Conservation (phyloP, 768 basidiomycete species). For the Erythrobasidium yunnanense region DNA sequence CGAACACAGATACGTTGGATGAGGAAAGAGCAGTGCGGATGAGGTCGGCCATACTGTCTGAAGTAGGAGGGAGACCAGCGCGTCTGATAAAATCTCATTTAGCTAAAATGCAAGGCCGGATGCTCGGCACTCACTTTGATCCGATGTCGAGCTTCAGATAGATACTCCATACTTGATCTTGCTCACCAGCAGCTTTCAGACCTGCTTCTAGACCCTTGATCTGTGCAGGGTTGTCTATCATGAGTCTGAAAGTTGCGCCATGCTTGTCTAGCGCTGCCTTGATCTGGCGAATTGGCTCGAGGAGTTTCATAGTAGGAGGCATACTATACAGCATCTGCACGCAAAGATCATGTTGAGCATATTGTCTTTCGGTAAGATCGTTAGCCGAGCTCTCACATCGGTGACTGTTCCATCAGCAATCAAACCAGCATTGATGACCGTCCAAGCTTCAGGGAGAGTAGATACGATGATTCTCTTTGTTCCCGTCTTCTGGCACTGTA, state of each 20-base stretch:
- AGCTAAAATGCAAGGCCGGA: too few relatives aligned
- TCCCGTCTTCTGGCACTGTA: constrained; percentile 16
- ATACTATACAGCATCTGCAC: constrained; percentile 17
- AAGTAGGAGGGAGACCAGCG: constrained; percentile 9
- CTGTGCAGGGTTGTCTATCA: constrained; percentile 18
- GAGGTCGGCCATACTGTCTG: constrained; percentile 6
- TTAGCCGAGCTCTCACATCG: constrained; percentile 9
- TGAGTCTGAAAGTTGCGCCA: neutral
- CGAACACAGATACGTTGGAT: neutral
- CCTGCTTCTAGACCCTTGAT: neutral
- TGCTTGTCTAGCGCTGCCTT: neutral
- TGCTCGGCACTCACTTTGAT: constrained; percentile 4
- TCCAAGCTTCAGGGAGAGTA: neutral
- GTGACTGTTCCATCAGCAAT: constrained; percentile 1
- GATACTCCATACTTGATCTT: neutral
- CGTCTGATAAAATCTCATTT: neutral
- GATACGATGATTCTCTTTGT: constrained; percentile 1
- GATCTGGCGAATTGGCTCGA: neutral
- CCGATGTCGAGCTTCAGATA: constrained; percentile 25
- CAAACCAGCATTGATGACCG: neutral
- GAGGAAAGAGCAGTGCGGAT: constrained; percentile 1
- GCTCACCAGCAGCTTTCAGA: neutral
- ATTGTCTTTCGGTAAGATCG: neutral
- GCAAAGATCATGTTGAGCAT: neutral
- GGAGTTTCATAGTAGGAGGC: neutral